Evolutionary conservation across 805 yeast genomes (phyloP).

Genomic region (Metschnikowia rubicola): DNA sequence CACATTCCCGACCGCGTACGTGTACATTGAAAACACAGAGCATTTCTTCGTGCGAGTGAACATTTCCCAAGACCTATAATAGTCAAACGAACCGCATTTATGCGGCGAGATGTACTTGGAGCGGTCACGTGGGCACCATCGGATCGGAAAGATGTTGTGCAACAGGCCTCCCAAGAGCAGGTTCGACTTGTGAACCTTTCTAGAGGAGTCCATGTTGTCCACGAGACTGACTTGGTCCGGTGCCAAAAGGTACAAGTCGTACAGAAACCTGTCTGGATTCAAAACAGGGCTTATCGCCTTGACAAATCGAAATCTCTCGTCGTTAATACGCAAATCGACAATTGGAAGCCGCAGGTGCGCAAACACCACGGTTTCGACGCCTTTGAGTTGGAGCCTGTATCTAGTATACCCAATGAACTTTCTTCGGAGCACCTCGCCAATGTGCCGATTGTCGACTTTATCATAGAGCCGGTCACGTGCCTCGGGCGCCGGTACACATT

Average conservation of each 20-base stretch:
- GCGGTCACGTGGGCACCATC: slow-evolving; percentile 1
- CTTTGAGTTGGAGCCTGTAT: slow-evolving; percentile 9
- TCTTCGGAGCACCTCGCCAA: slow-evolving; percentile 11
- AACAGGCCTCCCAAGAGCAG: slow-evolving; percentile 7
- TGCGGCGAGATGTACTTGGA: slow-evolving; percentile 5
- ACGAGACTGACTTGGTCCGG: slow-evolving; percentile 9
- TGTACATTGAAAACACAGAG: slow-evolving; percentile 6
- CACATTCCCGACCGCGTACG: slow-evolving; percentile 3
- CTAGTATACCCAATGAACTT: slow-evolving; percentile 10
- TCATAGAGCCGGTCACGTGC: slow-evolving; percentile 11
- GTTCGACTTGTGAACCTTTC: slow-evolving; percentile 9
- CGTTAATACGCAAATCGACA: slow-evolving; percentile 10
- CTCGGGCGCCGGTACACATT: slow-evolving; percentile 12
- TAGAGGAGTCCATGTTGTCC: slow-evolving; percentile 9
- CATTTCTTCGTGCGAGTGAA: slow-evolving; percentile 13
- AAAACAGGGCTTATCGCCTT: slow-evolving; percentile 1
- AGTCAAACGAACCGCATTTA: slow-evolving; percentile 9
- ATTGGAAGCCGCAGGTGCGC: slow-evolving; percentile 11
- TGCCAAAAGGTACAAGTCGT: slow-evolving; percentile 10
- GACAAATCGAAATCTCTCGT: slow-evolving; percentile 11
- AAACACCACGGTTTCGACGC: slow-evolving; percentile 8
- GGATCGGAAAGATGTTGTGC: slow-evolving; percentile 4
- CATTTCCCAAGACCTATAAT: slow-evolving; percentile 5
- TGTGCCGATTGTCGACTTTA: slow-evolving; percentile 8
- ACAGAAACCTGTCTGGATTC: slow-evolving; percentile 5